phyloP scores from a whole-genome alignment of 2,329 filamentous ascomycete genomes.

The Penicillium sp. region DNA sequence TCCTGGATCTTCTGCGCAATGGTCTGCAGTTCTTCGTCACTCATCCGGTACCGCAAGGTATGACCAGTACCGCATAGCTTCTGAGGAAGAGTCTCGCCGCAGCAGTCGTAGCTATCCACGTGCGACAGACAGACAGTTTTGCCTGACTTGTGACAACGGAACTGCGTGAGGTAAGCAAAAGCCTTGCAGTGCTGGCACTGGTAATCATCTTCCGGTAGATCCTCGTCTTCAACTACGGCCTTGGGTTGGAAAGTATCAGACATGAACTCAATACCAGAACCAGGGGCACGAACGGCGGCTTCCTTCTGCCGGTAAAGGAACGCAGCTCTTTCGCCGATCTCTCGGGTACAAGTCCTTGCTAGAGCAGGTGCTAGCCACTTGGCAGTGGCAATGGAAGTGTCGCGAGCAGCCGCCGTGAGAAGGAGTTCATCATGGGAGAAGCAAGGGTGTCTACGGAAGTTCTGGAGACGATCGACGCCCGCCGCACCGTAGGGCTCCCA shows the following conservation, averaged over 20 bases:
- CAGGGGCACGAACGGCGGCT: conserved; percentile 56
- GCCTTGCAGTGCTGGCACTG: conserved; percentile 90
- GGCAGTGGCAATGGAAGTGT: conserved; percentile 81
- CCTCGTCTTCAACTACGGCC: conserved; percentile 68
- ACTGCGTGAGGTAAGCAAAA: conserved; percentile 87
- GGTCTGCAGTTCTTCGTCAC: conserved; percentile 67
- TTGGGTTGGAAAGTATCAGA: conserved; percentile 57
- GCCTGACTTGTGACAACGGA: conserved; percentile 77
- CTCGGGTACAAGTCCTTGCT: conserved; percentile 73
- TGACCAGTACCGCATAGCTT: conserved; percentile 73
- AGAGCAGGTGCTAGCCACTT: conserved; percentile 94
- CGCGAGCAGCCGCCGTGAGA: conserved; percentile 82
- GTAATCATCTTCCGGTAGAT: conserved; percentile 87
- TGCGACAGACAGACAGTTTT: conserved; percentile 83
- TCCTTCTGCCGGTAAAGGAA: conserved; percentile 70
- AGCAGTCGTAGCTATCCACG: conserved; percentile 79
- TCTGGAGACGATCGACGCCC: conserved; percentile 81
- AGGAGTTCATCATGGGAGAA: conserved; percentile 97
- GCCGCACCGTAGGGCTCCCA: conserved; percentile 92
- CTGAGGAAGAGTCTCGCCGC: conserved; percentile 66
- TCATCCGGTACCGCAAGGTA: conserved; percentile 73
- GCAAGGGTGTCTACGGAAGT: conserved; percentile 88
- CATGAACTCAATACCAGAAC: conserved; percentile 50
- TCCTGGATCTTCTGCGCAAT: conserved; percentile 78
- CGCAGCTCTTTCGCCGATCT: conserved; percentile 66